Evolutionary conservation across 306 rosid species (phyloP).

Genomic region (Luffa aegyptiaca): DNA sequence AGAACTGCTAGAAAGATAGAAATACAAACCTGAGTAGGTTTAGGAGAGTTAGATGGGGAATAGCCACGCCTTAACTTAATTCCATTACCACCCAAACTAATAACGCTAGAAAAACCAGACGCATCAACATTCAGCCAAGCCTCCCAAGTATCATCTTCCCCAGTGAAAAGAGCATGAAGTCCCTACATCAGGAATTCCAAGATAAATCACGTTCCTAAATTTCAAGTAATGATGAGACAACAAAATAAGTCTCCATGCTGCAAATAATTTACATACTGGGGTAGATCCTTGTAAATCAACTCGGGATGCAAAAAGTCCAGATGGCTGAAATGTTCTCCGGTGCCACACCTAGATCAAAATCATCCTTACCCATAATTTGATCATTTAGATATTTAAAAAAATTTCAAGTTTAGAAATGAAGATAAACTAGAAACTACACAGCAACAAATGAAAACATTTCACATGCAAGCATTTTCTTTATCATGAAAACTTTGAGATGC

Average conservation of each 20-base stretch:
- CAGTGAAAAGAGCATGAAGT: slow-evolving; percentile 83
- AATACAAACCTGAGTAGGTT: slow-evolving; percentile 67
- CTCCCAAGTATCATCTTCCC: slow-evolving; percentile 96
- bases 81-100: slow-evolving; percentile 52
- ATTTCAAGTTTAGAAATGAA: background rate
- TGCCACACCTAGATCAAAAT: slow-evolving; percentile 71
- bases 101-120: slow-evolving; percentile 71
- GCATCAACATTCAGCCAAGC: slow-evolving; percentile 88
- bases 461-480: background rate
- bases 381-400: background rate
- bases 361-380: background rate
- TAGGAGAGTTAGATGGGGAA: slow-evolving; percentile 65
- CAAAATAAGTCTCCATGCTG: slow-evolving; percentile 3
- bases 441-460: background rate
- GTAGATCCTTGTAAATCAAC: slow-evolving; percentile 87
- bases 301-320: slow-evolving; percentile 99
- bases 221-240: slow-evolving; percentile 5
- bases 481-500: background rate
- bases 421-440: background rate
- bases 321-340: slow-evolving; percentile 84
- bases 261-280: slow-evolving; percentile 40
- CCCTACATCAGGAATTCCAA: slow-evolving; percentile 49
- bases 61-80: slow-evolving; percentile 92
- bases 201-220: background rate
- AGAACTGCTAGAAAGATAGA: slow-evolving; percentile 4